Conservation (phyloP, 139 green algal genomes). For the Micromonas commoda region DNA sequence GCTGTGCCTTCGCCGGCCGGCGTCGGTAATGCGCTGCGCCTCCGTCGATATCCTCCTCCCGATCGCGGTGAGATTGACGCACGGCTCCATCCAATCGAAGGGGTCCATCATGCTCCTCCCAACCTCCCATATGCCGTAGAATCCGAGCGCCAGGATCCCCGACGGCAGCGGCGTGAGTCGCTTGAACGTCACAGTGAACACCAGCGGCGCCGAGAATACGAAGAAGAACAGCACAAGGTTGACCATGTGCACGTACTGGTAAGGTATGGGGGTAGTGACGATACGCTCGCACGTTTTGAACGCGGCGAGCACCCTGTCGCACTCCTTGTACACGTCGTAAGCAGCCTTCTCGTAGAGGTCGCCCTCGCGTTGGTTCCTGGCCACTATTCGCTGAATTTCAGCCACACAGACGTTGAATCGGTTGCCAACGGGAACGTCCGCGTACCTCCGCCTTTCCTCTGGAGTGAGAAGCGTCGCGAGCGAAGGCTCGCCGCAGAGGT, state of each 20-base stretch:
- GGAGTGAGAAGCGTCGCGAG: conserved; percentile 19
- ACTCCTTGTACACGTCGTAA: conserved; percentile 15
- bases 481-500: conserved; percentile 6
- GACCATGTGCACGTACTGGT: conserved; percentile 25
- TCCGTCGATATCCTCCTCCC: background rate
- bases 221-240: conserved; percentile 28
- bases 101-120: conserved; percentile 12
- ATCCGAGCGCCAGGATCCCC: conserved; percentile 5
- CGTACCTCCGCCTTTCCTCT: background rate
- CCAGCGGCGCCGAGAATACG: conserved; percentile 14
- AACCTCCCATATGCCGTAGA: conserved; percentile 22
- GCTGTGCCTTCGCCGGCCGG: background rate
- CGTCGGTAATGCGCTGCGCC: background rate
- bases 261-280: conserved; percentile 15
- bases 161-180: conserved; percentile 7
- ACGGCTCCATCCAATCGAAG: conserved; percentile 15
- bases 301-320: background rate
- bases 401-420: background rate
- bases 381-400: conserved; percentile 19
- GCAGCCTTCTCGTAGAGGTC: conserved; percentile 21
- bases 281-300: background rate
- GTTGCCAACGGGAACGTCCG: background rate
- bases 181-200: conserved; percentile 20
- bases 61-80: conserved; percentile 11
- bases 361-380: background rate